Evolutionary conservation across 192 early-diverging fungal genomes (phyloP).

Genomic region (Coemansia sp.): DNA sequence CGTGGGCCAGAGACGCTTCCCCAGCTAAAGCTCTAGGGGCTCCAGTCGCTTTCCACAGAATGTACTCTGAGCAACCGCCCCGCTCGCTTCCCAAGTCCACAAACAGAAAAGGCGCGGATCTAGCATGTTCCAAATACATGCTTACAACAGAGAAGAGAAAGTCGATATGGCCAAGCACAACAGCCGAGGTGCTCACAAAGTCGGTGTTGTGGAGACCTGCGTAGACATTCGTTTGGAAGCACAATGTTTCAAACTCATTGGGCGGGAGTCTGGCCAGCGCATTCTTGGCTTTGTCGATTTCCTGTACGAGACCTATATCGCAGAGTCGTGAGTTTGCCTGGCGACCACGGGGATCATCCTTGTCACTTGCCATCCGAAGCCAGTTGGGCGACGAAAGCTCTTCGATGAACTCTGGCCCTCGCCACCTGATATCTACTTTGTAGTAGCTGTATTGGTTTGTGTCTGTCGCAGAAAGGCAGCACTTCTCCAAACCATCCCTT

Average conservation of each 20-base stretch:
- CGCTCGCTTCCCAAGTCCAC: constrained; percentile 30
- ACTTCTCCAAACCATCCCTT: not conserved
- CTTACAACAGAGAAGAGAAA: constrained; percentile 15
- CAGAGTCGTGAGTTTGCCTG: constrained; percentile 17
- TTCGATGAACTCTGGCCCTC: constrained; percentile 13
- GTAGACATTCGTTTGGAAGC: constrained; percentile 10
- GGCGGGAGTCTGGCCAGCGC: not conserved
- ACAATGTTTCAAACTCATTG: not conserved
- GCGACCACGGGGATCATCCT: constrained; percentile 25
- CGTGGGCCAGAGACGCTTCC: not conserved
- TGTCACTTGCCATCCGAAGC: constrained; percentile 46
- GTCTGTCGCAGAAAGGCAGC: constrained; percentile 7
- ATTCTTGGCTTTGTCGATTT: constrained; percentile 6
- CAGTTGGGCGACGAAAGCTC: constrained; percentile 27
- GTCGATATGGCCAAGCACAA: constrained; percentile 35
- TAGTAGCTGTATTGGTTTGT: not conserved
- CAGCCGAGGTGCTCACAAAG: constrained; percentile 12
- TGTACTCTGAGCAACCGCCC: constrained; percentile 29
- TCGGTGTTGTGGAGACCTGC: constrained; percentile 9
- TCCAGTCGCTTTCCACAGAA: constrained; percentile 24
- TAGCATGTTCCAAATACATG: constrained; percentile 13
- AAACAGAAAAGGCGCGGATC: constrained; percentile 7
- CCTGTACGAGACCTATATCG: constrained; percentile 13
- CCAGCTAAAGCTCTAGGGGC: not conserved
- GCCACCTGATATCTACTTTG: not conserved